Evolutionary conservation across 1,284 basidiomycete genomes (phyloP), one percentile per base, ranked within the genome.

Genomic region (Fistulina hepatica): DNA sequence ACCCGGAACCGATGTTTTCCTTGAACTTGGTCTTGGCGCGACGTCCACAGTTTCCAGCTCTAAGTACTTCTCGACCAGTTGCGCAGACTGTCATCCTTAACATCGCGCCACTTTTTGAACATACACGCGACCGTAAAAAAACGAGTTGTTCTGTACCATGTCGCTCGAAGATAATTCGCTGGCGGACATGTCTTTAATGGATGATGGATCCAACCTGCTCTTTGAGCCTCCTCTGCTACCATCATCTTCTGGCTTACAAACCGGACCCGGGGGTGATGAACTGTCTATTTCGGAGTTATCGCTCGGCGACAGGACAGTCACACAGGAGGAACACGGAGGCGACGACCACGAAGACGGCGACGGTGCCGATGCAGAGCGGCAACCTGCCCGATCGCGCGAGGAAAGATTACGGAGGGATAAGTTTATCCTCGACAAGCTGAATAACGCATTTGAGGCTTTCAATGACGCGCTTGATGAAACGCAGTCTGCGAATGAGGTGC

Each of bases 351-450:
- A 34, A 21, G 33, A 24, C 38, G 20, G 12, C n/a, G 34, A 27
- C n/a, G n/a, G 22, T 30, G 22, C 17, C 41, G 23, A 42, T 36
- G n/a, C 34, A 11, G 28, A 31, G 8, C 19, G 13, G 28, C 39
- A 42, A 12, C 20, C 31, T 5, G 19, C 41, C 24, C 70, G 63
- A 48, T 51, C 63, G 34, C 67, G 74, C 24, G 80, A 85, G 50
- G 81, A 84, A 44, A 81, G 76, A 51, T 56, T 86, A 26, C 74
- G 76, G 44, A 73, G 70, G 47, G 82, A 86, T 54, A 50, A 81
- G 12, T 75, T 77, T 52, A 67, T 81, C 35, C 58, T 86, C 46
- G 72, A 63, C 52, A 82, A 81, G 52, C 55, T 86, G 16, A 86
- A 86, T 48, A 54, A 69, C 10, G 67, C 77, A 1, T 79, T 86